Percentiles rank a stretch among this genome's conserved stretches.
Evolutionary conservation across 768 basidiomycete species (phyloP).

Genomic region (Auricularia auricula-judae): DNA sequence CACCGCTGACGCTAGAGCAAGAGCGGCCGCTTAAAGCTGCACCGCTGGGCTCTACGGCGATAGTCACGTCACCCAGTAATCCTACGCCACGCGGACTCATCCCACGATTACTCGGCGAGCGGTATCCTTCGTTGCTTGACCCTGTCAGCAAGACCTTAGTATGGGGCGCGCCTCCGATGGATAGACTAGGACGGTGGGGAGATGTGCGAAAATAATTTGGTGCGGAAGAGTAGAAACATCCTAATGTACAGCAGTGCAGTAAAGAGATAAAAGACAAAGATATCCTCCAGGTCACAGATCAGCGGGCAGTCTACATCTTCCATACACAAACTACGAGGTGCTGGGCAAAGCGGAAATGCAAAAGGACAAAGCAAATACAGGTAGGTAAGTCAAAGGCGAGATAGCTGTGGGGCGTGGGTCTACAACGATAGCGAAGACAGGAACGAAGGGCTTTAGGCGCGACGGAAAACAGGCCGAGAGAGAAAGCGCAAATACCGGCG

Average conservation of each 20-base stretch:
- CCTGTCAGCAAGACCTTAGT: slow-evolving; percentile 53
- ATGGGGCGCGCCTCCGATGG: slow-evolving; percentile 63
- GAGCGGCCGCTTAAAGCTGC: background rate
- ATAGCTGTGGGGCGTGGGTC: background rate
- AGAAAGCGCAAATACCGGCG: background rate
- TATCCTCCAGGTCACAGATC: background rate
- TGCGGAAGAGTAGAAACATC: background rate
- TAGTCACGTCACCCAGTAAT: slow-evolving; percentile 1
- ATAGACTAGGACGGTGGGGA: slow-evolving; percentile 41
- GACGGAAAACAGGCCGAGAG: background rate
- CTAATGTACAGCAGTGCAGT: background rate
- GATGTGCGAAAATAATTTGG: slow-evolving; percentile 9
- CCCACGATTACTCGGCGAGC: slow-evolving; percentile 28
- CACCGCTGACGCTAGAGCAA: background rate
- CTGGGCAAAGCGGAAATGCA: background rate
- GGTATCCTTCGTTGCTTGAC: slow-evolving; percentile 44
- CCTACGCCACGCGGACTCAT: slow-evolving; percentile 33
- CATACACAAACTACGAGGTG: no score
- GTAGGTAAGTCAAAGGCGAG: background rate
- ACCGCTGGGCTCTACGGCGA: background rate
- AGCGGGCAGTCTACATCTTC: background rate
- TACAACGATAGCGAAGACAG: no score
- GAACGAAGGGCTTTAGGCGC: background rate
- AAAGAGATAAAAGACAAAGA: background rate
- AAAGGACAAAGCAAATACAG: background rate